Percentiles rank a stretch among this genome's conserved stretches.
These are phyloP conservation scores for Tillandsia leiboldiana DNA, from an alignment of 176 grass and related monocot genomes.

Conservation along the genomic window DNA sequence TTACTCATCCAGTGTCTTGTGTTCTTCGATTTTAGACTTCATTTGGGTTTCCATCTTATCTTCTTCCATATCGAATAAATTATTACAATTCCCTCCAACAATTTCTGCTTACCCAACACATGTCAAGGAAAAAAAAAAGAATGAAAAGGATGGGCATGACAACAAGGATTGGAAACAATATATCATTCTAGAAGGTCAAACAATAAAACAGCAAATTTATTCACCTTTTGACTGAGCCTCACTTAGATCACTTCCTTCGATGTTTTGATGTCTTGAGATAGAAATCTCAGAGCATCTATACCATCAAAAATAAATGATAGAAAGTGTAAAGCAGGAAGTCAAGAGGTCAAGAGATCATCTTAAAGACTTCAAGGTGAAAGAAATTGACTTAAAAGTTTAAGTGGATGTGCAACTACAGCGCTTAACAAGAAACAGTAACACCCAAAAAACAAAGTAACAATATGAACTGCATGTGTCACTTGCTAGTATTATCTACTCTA, in stretches of 20 bases:
- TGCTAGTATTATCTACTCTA: no score
- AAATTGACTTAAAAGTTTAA: background rate
- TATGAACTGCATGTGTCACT: no score
- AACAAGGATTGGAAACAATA: background rate
- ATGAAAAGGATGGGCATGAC: background rate
- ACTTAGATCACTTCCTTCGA: conserved; percentile 40
- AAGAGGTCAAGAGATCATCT: background rate
- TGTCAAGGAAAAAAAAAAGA: background rate
- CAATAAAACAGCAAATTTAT: conserved; percentile 3
- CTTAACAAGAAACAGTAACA: conserved; percentile 7
- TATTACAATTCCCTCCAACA: conserved; percentile 37
- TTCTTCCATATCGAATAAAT: conserved; percentile 23
- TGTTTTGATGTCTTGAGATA: conserved; percentile 30
- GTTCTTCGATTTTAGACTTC: conserved; percentile 23
- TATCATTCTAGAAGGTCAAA: conserved; percentile 6
- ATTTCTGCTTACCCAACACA: conserved; percentile 28
- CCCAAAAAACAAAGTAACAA: background rate
- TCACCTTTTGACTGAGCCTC: conserved; percentile 38
- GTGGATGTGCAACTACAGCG: background rate
- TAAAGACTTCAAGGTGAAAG: background rate
- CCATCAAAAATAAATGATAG: conserved; percentile 9
- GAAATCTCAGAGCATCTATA: conserved; percentile 15
- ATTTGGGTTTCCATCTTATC: conserved; percentile 22
- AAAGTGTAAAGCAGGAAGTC: conserved; percentile 4
- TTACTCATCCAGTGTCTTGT: conserved; percentile 26